Conservation (phyloP, 2,329 filamentous ascomycete species). For the Fonsecaea pedrosoi region DNA sequence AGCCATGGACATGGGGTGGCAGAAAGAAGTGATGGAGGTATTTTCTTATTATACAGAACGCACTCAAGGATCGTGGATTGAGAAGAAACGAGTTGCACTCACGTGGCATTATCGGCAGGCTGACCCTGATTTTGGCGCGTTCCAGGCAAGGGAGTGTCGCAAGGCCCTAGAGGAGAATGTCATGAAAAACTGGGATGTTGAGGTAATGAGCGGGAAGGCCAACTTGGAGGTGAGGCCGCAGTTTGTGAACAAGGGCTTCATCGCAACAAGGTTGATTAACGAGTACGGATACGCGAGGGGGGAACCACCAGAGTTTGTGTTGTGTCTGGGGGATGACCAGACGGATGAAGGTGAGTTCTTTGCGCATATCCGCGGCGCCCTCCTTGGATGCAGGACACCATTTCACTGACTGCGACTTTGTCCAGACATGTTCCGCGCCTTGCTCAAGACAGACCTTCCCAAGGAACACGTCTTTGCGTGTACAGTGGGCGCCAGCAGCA, state of each 20-base stretch:
- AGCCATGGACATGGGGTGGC: slow-evolving; percentile 89
- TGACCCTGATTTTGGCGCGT: slow-evolving; percentile 81
- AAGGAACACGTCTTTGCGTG: slow-evolving; percentile 81
- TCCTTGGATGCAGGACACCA: neutral
- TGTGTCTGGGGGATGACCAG: slow-evolving; percentile 93
- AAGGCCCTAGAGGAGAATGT: slow-evolving; percentile 80
- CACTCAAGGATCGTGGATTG: slow-evolving; percentile 88
- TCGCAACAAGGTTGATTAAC: slow-evolving; percentile 80
- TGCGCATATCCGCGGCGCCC: neutral
- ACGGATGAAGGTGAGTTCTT: slow-evolving; percentile 83
- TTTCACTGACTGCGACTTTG: slow-evolving; percentile 34
- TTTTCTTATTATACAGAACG: slow-evolving; percentile 89
- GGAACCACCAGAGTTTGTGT: slow-evolving; percentile 77
- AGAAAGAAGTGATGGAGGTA: slow-evolving; percentile 78
- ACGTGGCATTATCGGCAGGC: slow-evolving; percentile 97
- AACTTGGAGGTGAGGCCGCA: slow-evolving; percentile 96
- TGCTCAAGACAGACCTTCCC: slow-evolving; percentile 65
- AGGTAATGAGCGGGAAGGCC: slow-evolving; percentile 96
- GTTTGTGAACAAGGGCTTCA: slow-evolving; percentile 98
- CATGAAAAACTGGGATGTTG: slow-evolving; percentile 81
- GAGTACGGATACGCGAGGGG: slow-evolving; percentile 67
- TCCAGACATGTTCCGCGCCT: slow-evolving; percentile 80
- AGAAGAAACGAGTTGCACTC: slow-evolving; percentile 89
- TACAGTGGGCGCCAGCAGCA: slow-evolving; percentile 88
- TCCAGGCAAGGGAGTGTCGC: slow-evolving; percentile 81